Evolutionary conservation across 2,329 filamentous ascomycete genomes (phyloP).

Genomic region (Colletotrichum sp.): DNA sequence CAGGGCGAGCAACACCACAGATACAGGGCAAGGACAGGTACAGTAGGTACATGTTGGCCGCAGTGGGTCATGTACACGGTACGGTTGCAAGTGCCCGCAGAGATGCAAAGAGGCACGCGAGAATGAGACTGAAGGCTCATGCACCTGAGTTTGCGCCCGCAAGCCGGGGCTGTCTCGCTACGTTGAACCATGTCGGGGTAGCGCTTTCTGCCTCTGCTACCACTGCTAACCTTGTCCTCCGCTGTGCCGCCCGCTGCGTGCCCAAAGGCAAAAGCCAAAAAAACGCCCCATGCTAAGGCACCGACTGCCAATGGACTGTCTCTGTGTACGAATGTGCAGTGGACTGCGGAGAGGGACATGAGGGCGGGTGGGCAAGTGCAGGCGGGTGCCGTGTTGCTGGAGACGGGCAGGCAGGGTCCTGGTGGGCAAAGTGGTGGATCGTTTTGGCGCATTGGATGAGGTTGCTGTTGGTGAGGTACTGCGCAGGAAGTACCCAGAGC

Average conservation of each 20-base stretch:
- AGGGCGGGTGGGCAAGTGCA: neutral
- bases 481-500: neutral
- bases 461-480: neutral
- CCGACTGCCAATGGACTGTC: neutral
- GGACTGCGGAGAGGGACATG: neutral
- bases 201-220: neutral
- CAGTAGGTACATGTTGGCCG: neutral
- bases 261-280: conserved; percentile 17
- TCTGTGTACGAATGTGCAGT: neutral
- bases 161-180: conserved; percentile 8
- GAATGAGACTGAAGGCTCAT: conserved; percentile 14
- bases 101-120: neutral
- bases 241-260: conserved; percentile 16
- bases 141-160: conserved; percentile 16
- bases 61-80: neutral
- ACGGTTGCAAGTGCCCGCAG: neutral
- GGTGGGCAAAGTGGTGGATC: neutral
- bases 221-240: conserved; percentile 11
- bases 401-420: neutral
- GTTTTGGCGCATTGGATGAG: neutral
- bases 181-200: conserved; percentile 5
- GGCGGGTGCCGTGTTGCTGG: neutral
- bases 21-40: neutral
- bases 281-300: conserved; percentile 5
- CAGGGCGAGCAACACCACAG: neutral